These are phyloP conservation scores for Pythium volutum DNA, from an alignment of 352 stramenopile species.

Conservation along the genomic window DNA sequence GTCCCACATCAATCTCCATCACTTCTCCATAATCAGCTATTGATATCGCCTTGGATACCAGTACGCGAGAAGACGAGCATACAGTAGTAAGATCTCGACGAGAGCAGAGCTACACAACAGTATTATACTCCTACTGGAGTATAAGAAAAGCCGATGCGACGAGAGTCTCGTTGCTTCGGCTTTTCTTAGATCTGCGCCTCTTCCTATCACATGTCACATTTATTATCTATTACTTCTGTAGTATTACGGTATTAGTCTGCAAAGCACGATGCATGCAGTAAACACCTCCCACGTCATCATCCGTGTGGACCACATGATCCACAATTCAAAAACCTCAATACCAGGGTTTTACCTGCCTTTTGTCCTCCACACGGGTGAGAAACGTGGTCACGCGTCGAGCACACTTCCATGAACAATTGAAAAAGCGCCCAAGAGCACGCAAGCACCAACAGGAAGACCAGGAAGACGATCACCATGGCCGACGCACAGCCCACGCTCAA, in stretches of 20 bases:
- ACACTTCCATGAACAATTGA: too few relatives aligned
- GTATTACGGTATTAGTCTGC: too few relatives aligned
- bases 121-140: too few relatives aligned
- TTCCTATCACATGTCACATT: constrained; percentile 15
- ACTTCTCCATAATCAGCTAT: background rate
- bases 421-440: too few relatives aligned
- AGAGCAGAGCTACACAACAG: too few relatives aligned
- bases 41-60: too few relatives aligned
- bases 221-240: too few relatives aligned
- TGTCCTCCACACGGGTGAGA: background rate
- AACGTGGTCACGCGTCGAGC: constrained; percentile 13
- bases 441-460: too few relatives aligned
- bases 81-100: too few relatives aligned
- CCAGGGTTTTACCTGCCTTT: background rate
- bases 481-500: constrained; percentile 31
- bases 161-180: too few relatives aligned
- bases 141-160: background rate
- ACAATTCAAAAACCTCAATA: background rate
- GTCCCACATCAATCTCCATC: background rate
- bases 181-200: constrained; percentile 4
- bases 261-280: too few relatives aligned
- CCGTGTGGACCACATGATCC: constrained; percentile 11
- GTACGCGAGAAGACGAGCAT: too few relatives aligned
- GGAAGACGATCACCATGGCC: constrained; percentile 7
- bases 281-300: background rate